Percentiles rank a stretch among this genome's conserved stretches.
These are phyloP conservation scores for Alopecurus myosuroides DNA, from an alignment of 176 grass and related monocot genomes.

Conservation along the genomic window DNA sequence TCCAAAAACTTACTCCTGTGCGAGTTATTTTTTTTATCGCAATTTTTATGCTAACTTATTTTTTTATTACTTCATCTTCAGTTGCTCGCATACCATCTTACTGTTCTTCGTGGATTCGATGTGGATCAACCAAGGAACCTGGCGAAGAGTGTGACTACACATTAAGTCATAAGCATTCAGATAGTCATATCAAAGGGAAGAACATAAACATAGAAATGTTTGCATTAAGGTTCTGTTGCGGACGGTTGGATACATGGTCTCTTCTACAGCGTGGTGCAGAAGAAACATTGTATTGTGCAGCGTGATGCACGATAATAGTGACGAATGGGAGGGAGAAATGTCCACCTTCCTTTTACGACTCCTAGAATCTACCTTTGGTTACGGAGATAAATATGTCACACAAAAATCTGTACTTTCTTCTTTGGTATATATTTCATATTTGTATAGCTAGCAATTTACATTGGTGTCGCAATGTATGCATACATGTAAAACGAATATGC, in stretches of 20 bases:
- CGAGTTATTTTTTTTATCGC: neutral
- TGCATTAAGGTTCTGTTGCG: neutral
- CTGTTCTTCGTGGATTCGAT: slow-evolving; percentile 67
- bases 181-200: neutral
- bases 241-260: neutral
- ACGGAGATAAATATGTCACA: too few relatives aligned
- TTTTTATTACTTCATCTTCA: slow-evolving; percentile 11
- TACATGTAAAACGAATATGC: too few relatives aligned
- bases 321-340: too few relatives aligned
- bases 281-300: too few relatives aligned
- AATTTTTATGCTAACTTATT: neutral
- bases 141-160: slow-evolving; percentile 77
- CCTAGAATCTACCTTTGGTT: too few relatives aligned
- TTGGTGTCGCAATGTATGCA: too few relatives aligned
- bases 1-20: neutral
- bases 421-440: too few relatives aligned
- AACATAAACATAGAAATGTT: neutral
- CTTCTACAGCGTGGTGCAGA: too few relatives aligned
- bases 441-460: too few relatives aligned
- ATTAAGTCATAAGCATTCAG: slow-evolving; percentile 24
- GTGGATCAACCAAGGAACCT: slow-evolving; percentile 86
- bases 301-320: too few relatives aligned
- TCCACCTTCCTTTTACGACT: too few relatives aligned
- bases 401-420: too few relatives aligned
- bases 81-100: slow-evolving; percentile 80